Evolutionary conservation across 371 early-diverging fungal genomes (phyloP), one percentile per base, ranked within the genome.

Genomic region (Apophysomyces variabilis): DNA sequence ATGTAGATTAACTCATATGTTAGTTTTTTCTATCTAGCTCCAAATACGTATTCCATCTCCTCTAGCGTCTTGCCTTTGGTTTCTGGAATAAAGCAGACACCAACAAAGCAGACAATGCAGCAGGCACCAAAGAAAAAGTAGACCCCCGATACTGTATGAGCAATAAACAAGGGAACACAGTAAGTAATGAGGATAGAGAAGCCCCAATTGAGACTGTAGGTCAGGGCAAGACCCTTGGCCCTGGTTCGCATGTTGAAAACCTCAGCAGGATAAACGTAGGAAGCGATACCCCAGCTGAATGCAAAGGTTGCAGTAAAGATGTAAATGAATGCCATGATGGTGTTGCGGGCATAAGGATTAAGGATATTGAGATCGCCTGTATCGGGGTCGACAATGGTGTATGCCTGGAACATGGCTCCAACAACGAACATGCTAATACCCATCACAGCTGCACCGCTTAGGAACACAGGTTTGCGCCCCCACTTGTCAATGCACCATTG

Each of bases 181-280:
- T 76, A 83, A 0, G 80, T 76, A 61, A 83, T 72, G 41, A 83
- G 64, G 54, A 83, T 83, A 62, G 84, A 84, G 64, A 77, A 74
- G 32, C 73, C 77, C 89, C 89, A 91, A 69, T 91, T 90, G 60
- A 89, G 67, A 60, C 89, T 83, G 65, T 87, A 89, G 32, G 83
- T 70, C 35, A 83, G 62, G 4, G 75, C 76, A 37, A 78, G 62
- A 7, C 71, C 76, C 61, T 83, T 83, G 32, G 83, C 75, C 50
- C 83, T 78, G 6, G 70, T 73, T 44, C 83, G 83, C 72, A 74
- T 80, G 60, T 80, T 78, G 58, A 79, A 86, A 62, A 91, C 82
- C 64, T 91, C 91, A 26, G 76, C 82, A 38, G 95, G 96, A 75
- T 95, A 95, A 3, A 79, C 76, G 45, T 78, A 82, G 36, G 76